Conservation (phyloP, 441 rosid species). For the Biscutella laevigata region DNA sequence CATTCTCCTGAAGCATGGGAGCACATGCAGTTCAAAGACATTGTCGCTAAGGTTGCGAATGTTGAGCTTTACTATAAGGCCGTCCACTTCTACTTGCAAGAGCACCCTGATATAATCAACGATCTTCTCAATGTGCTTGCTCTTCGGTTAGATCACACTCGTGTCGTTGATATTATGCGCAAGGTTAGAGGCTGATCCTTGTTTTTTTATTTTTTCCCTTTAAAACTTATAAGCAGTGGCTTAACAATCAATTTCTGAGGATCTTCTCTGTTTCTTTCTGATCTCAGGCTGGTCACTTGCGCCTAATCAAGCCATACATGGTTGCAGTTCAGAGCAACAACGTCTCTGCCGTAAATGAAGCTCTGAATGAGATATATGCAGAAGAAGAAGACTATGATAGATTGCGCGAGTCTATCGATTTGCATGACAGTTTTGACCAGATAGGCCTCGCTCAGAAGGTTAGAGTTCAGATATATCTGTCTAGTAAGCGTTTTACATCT, state of each 20-base stretch:
- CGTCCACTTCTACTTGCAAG: constrained; percentile 96
- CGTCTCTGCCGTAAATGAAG: constrained; percentile 92
- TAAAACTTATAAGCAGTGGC: background rate
- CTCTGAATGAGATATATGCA: constrained; percentile 76
- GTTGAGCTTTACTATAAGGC: constrained; percentile 98
- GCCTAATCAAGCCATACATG: constrained; percentile 98
- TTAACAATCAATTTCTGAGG: constrained; percentile 9
- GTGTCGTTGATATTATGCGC: constrained; percentile 96
- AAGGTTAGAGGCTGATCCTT: constrained; percentile 46
- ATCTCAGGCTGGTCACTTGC: constrained; percentile 88
- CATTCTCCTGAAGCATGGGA: constrained; percentile 99
- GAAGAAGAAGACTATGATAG: constrained; percentile 98
- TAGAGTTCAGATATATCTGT: constrained; percentile 1
- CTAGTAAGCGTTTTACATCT: background rate
- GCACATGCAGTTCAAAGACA: constrained; percentile 99
- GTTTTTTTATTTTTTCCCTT: background rate
- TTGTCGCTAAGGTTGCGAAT: constrained; percentile 85
- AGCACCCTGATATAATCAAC: constrained; percentile 93
- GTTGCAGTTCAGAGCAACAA: constrained; percentile 94
- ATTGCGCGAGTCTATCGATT: constrained; percentile 81
- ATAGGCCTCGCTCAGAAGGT: constrained; percentile 91
- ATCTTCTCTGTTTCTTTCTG: background rate
- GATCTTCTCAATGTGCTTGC: constrained; percentile 92
- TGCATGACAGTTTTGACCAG: constrained; percentile 83
- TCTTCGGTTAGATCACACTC: constrained; percentile 90